phyloP scores from a whole-genome alignment of 2,329 filamentous ascomycete genomes.

The Incumbomyces delicatus region DNA sequence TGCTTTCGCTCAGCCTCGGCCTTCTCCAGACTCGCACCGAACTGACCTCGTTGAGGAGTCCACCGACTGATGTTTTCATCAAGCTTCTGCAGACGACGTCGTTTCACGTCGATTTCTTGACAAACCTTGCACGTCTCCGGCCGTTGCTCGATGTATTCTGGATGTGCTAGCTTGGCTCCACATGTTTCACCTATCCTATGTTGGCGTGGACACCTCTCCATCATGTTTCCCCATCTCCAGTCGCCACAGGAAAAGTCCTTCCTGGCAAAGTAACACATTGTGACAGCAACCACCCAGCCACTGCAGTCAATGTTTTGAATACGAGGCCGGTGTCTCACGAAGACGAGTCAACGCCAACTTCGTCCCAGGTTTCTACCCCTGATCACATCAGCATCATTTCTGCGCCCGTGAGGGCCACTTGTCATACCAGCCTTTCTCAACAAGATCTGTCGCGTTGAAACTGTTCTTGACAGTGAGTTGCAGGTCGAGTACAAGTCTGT shows the following conservation, averaged over 20 bases:
- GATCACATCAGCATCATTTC: not conserved
- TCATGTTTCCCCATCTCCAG: slow-evolving; percentile 23
- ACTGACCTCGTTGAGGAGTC: slow-evolving; percentile 14
- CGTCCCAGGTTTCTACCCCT: not conserved
- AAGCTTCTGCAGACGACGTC: slow-evolving; percentile 13
- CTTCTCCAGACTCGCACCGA: slow-evolving; percentile 17
- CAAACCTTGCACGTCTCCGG: slow-evolving; percentile 16
- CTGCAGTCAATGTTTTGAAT: not conserved
- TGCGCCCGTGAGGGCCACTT: not conserved
- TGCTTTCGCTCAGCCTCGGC: slow-evolving; percentile 10
- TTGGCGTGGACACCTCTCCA: slow-evolving; percentile 18
- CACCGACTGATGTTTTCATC: slow-evolving; percentile 17
- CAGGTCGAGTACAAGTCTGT: not conserved
- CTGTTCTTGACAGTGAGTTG: not conserved
- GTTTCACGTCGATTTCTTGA: slow-evolving; percentile 18
- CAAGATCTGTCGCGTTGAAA: not conserved
- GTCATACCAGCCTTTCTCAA: not conserved
- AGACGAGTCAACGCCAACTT: not conserved
- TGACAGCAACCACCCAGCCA: not conserved
- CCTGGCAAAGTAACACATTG: slow-evolving; percentile 20
- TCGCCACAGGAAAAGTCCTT: slow-evolving; percentile 17
- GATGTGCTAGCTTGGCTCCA: slow-evolving; percentile 14
- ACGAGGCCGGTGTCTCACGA: not conserved
- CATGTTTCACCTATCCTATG: slow-evolving; percentile 21
- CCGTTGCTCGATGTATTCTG: slow-evolving; percentile 11